Evolutionary conservation across 148 eudicot genomes (phyloP).

Genomic region (Diospyros lotus): DNA sequence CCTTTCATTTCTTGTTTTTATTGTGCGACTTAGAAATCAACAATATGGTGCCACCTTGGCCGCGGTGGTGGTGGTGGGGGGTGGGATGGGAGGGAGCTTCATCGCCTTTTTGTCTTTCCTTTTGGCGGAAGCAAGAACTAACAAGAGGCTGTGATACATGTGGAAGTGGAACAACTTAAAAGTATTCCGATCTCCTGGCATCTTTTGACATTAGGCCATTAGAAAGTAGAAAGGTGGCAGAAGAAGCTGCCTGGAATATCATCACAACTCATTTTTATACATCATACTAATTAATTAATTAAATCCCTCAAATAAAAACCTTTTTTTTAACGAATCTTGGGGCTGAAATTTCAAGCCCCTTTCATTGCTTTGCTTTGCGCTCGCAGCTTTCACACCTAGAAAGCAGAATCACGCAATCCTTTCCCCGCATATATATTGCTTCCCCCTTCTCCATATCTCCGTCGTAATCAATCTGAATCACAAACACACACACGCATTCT

Average conservation of each 20-base stretch:
- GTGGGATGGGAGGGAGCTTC: no score
- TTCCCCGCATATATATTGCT: not conserved
- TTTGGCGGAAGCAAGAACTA: not conserved
- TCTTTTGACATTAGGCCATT: constrained; percentile 11
- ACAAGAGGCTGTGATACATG: not conserved
- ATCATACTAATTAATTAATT: no score
- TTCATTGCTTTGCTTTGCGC: not conserved
- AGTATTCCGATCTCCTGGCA: not conserved
- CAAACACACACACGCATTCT: not conserved
- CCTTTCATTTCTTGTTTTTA: no score
- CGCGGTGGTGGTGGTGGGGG: no score
- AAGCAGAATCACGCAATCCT: not conserved
- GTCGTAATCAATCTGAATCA: not conserved
- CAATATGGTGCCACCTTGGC: no score
- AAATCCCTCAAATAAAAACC: no score
- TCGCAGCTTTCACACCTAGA: not conserved
- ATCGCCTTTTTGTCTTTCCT: no score
- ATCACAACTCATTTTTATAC: constrained; percentile 2
- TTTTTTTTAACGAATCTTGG: no score
- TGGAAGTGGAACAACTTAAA: constrained; percentile 10
- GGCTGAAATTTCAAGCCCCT: no score
- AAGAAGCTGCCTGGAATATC: constrained; percentile 10
- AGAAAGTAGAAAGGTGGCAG: not conserved
- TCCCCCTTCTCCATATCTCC: not conserved
- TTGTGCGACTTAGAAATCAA: no score